Base-by-base conservation (phyloP, 495 filamentous ascomycete genomes). In the Tuber melanosporum region DNA sequence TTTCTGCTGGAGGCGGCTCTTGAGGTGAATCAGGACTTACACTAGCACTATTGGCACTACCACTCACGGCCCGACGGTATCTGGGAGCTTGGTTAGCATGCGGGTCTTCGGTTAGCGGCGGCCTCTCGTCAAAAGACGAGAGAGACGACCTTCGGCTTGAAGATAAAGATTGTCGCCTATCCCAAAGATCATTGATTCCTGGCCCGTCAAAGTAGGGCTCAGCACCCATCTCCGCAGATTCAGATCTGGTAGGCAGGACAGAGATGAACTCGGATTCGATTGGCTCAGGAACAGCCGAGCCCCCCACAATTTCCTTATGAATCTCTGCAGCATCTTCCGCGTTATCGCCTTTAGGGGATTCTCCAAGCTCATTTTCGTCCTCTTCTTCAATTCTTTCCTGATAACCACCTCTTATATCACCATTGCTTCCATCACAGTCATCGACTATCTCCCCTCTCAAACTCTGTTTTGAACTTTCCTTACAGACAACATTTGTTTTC, bases 331-430 rank as follows among this genome's bases (percentile, higher is more conserved):
- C 72, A 77, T 39, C 72, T 12, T 75, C 45, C 62, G 45, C 66
- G 70, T 75, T 72, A 78, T 79, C 73, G 71, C 41, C 71, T 73
- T 49, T 71, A 49, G 76, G 79, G 72, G 46, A 71, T 77, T 72
- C 52, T 32, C 74, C 66, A 44, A 70, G 39, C 43, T 82, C 73
- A 45, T 73, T 74, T 22, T 83, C 81, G 32, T 83, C 81, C 73
- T 83, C 82, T 74, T 81, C 81, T 3, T 83, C 81, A 17, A 83
- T 83, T 49, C 80, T 79, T 74, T 82, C 77, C 62, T 76, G 76
- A 74, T 82, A 66, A 41, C 76, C 80, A 73, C 74, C 82, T 66
- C 80, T 80, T 42, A 74, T 49, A 45, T 72, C 70, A 42, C 75
- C 62, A 66, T 69, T 78, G 52, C 78, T 44, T 22, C 45, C 72